Conservation (phyloP, 495 filamentous ascomycete genomes). For the Glonium stellatum region DNA sequence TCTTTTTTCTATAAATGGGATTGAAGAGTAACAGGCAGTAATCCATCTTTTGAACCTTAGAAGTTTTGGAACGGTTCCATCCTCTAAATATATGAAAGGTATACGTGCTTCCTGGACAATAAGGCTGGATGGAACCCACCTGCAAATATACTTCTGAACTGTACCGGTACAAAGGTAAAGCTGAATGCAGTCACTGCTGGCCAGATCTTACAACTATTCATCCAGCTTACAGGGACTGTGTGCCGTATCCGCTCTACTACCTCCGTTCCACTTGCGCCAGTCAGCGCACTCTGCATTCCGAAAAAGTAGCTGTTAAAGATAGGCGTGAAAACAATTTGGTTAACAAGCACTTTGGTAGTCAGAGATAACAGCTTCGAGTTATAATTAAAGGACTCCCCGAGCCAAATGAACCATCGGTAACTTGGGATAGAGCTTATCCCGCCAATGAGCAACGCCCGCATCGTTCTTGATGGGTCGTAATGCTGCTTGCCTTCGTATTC, state of each 20-base stretch:
- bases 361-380: conserved; percentile 50
- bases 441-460: conserved; percentile 67
- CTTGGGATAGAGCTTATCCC: conserved; percentile 63
- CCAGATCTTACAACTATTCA: conserved; percentile 85
- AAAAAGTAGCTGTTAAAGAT: conserved; percentile 92
- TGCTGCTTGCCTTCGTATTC: conserved; percentile 3
- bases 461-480: conserved; percentile 57
- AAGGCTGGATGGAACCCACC: conserved; percentile 34
- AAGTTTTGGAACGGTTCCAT: neutral
- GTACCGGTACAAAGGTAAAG: conserved; percentile 72
- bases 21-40: neutral
- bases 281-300: conserved; percentile 65
- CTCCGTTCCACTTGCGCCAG: conserved; percentile 50
- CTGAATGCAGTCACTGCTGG: conserved; percentile 80
- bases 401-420: conserved; percentile 81
- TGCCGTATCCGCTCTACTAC: conserved; percentile 61
- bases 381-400: conserved; percentile 76
- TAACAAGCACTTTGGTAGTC: conserved; percentile 57
- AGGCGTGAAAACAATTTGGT: conserved; percentile 77
- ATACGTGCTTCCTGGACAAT: neutral
- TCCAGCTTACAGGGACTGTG: conserved; percentile 68
- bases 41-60: neutral
- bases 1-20: neutral
- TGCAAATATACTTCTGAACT: conserved; percentile 73
- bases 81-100: no score